Evolutionary conservation across 768 basidiomycete genomes (phyloP).

Genomic region (Austroboletus eburneus): DNA sequence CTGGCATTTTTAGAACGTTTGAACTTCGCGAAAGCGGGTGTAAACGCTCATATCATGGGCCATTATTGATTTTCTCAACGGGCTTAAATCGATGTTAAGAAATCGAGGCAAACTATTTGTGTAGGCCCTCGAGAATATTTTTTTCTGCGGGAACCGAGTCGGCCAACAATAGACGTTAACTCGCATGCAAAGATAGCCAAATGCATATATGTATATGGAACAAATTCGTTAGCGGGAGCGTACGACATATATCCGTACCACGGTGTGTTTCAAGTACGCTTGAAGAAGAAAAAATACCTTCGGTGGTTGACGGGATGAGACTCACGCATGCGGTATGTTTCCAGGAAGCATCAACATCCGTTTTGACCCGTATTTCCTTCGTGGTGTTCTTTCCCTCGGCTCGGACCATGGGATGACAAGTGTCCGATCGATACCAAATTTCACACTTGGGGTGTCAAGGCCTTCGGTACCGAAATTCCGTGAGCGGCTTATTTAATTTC

Average conservation of each 20-base stretch:
- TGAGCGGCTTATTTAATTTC: not conserved
- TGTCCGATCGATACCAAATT: not conserved
- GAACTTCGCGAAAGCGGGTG: not conserved
- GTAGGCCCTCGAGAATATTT: constrained; percentile 7
- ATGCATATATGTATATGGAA: too few species aligned
- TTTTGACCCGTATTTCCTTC: too few species aligned
- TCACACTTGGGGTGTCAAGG: not conserved
- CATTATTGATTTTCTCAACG: not conserved
- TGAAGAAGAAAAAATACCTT: too few species aligned
- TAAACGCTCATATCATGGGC: too few species aligned
- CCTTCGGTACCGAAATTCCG: not conserved
- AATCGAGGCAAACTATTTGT: constrained; percentile 1
- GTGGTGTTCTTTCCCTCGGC: constrained; percentile 33
- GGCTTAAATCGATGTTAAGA: not conserved
- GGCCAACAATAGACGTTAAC: not conserved
- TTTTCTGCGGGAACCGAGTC: constrained; percentile 9
- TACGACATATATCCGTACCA: too few species aligned
- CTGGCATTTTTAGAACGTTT: too few species aligned
- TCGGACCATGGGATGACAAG: not conserved
- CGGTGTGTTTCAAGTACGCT: too few species aligned
- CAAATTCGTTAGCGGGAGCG: not conserved
- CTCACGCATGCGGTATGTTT: too few species aligned
- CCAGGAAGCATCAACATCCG: too few species aligned
- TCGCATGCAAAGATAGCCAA: too few species aligned
- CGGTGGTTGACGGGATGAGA: too few species aligned